phyloP scores from a whole-genome alignment of 441 rosid genomes.

The Lepidium campestre region DNA sequence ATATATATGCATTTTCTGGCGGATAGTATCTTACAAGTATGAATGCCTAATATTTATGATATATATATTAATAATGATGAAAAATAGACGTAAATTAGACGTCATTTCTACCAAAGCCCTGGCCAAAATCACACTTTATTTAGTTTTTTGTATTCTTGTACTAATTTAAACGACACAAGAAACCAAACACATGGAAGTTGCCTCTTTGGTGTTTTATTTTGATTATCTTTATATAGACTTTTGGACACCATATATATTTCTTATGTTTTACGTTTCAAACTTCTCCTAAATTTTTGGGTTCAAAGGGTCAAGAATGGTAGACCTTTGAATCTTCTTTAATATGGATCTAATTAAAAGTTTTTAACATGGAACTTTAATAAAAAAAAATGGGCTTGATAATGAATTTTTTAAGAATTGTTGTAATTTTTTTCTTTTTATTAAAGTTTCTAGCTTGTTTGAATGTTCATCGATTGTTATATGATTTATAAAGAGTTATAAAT shows the following conservation, averaged over 20 bases:
- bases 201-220: background rate
- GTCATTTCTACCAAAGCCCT: background rate
- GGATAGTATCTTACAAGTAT: no score
- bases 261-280: background rate
- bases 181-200: background rate
- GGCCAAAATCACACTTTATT: background rate
- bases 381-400: no score
- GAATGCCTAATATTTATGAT: no score
- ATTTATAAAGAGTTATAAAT: no score
- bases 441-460: no score
- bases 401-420: no score
- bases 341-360: background rate
- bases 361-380: background rate
- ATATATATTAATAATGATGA: background rate
- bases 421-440: no score
- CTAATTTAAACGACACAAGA: background rate
- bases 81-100: background rate
- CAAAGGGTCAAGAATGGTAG: background rate
- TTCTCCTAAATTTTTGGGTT: background rate
- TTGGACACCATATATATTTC: background rate
- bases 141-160: background rate
- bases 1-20: no score
- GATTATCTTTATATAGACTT: background rate
- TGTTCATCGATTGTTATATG: no score
- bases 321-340: background rate